Evolutionary conservation across 1,284 basidiomycete species (phyloP), one percentile per base, ranked within the genome.

Genomic region (Ceratobasidium papillatum): DNA sequence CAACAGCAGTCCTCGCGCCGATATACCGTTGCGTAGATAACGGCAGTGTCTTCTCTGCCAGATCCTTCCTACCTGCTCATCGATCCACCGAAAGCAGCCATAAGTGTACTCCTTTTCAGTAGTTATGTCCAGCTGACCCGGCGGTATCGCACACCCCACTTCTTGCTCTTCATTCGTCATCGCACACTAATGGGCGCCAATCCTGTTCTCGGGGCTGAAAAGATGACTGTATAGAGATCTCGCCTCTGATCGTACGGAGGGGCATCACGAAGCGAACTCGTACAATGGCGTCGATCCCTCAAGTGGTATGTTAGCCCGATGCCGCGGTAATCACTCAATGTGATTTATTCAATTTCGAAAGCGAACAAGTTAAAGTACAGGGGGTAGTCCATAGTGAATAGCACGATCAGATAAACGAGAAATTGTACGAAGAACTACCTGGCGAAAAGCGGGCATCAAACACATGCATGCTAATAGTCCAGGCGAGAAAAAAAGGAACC

Each of bases 351-450:
- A 34, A n/a, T 34, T 32, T 56, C 30, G 4, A 47, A 56, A 56
- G 54, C 19, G 32, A 34, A 56, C 30, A 34, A 34, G 32, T 17
- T 34, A n/a, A 11, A 34, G 54, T 47, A 56, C 54, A 56, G 54
- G 54, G 30, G 54, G 14, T 30, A 30, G 19, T 25, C 14, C 54
- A 34, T 17, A 19, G 25, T 56, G 54, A 56, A 56, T 56, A 56
- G 54, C 32, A 32, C 54, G 30, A 56, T 56, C 54, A 56, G 54
- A 56, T 56, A 56, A 34, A 56, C 54, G 30, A 56, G 19, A 34
- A 56, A 34, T 34, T 30, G 54, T 56, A 56, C 19, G 34, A 34
- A 34, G 32, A 34, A 30, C 45, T 17, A 4, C 14, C 30, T 56
- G 30, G 54, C 54, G 4, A 32, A 56, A 56, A 56, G 54, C 54